phyloP scores from a whole-genome alignment of 768 basidiomycete genomes.

The Exsudoporus frostii region DNA sequence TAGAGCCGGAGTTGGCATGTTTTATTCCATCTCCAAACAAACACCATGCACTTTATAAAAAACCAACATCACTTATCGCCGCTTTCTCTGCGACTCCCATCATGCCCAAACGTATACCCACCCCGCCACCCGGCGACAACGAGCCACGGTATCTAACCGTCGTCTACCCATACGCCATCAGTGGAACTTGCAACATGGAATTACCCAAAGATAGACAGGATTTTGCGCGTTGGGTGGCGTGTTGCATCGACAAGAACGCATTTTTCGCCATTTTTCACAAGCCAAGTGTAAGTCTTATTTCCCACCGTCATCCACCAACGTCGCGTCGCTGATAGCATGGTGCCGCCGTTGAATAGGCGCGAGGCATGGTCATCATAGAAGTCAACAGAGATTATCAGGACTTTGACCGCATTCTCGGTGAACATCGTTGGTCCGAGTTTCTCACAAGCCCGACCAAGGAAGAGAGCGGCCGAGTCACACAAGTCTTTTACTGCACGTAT shows the following conservation, averaged over 20 bases:
- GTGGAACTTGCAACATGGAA: slow-evolving; percentile 40
- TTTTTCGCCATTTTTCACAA: slow-evolving; percentile 44
- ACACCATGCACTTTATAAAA: not conserved
- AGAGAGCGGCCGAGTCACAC: slow-evolving; percentile 25
- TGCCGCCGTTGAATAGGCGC: slow-evolving; percentile 30
- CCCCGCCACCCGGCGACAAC: slow-evolving; percentile 43
- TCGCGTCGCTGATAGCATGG: not conserved
- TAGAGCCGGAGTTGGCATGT: not conserved
- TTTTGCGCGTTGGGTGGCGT: slow-evolving; percentile 44
- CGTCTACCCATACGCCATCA: slow-evolving; percentile 41
- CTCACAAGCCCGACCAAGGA: slow-evolving; percentile 31
- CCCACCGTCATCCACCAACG: not conserved
- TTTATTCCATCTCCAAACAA: not conserved
- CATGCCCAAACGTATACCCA: slow-evolving; percentile 42
- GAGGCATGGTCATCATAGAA: slow-evolving; percentile 45
- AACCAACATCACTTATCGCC: not conserved
- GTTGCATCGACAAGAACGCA: slow-evolving; percentile 33
- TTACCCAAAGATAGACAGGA: slow-evolving; percentile 34
- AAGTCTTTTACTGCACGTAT: slow-evolving; percentile 41
- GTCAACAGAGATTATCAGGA: slow-evolving; percentile 30
- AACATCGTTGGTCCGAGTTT: slow-evolving; percentile 42
- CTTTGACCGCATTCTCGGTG: slow-evolving; percentile 39
- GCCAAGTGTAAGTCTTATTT: slow-evolving; percentile 35
- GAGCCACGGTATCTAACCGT: slow-evolving; percentile 46
- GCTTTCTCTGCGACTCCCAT: slow-evolving; percentile 3